Base-by-base conservation (phyloP, 1,139 yeast genomes). In the Geotrichum carabidarum region DNA sequence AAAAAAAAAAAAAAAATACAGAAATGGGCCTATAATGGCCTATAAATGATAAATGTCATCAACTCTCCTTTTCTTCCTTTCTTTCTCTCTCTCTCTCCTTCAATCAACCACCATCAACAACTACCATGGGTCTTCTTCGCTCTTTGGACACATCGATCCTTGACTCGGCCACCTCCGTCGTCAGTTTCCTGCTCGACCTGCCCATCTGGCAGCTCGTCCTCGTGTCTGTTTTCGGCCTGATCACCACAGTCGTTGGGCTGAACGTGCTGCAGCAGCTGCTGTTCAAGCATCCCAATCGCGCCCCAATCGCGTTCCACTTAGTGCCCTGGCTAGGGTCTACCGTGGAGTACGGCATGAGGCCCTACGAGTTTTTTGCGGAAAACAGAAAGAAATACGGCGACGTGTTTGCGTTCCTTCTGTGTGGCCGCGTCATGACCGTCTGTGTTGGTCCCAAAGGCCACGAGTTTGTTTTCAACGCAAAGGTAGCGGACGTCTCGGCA, bases 401-500 rank as follows among this genome's bases (percentile, higher is more conserved):
- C 70, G 87, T 88, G 54, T 93, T 90, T 68, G 83, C 97, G 22
- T 93, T 91, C 68, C 80, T 90, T 60, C 72, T 93, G 69, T 78
- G 93, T 64, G 99, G 99, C 57, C 86, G 82, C 67, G 86, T 84
- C 50, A 90, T 93, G 96, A 91, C 97, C 9, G 99, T 93, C 55
- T 90, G 89, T 69, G 75, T 93, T 65, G 99, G 99, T 50, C 97
- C 98, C 63, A 87, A 88, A 73, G 99, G 99, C 61, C 97, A 93
- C 71, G 99, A 93, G 71, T 91, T 93, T 70, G 89, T 93, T 49
- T 82, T 93, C 64, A 93, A 93, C 72, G 90, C 96, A 48, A 91
- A 87, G 72, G 78, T 87, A 54, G 81, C 84, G 36, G 96, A 90
- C 64, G 98, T 91, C 34, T 84, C 91, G 57, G 99, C 99, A 53